phyloP scores from a whole-genome alignment of 441 rosid genomes.

The Populus hybrid region DNA sequence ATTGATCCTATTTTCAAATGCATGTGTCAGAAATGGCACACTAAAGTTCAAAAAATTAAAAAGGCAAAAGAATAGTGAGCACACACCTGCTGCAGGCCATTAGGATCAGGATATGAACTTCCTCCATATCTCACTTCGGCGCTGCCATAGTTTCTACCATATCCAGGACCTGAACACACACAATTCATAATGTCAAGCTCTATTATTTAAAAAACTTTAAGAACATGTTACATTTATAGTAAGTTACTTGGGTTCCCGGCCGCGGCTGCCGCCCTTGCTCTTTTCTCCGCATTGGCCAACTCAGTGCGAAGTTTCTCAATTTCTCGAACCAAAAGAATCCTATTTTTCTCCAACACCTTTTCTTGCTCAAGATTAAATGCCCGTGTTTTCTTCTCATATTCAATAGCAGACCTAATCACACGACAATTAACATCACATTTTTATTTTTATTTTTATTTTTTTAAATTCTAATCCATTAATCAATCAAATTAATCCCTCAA shows the following conservation, averaged over 20 bases:
- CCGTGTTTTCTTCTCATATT: conserved; percentile 63
- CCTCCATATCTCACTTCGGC: conserved; percentile 34
- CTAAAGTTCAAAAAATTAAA: not conserved
- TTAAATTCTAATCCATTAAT: not conserved
- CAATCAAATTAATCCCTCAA: not conserved
- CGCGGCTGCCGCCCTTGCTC: conserved; percentile 40
- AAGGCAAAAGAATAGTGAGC: not conserved
- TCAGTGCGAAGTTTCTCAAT: conserved; percentile 48
- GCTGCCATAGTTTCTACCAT: conserved; percentile 43
- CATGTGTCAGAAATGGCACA: not conserved
- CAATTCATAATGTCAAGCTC: conserved; percentile 4
- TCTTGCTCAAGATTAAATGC: conserved; percentile 63
- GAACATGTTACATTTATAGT: not conserved
- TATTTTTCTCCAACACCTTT: conserved; percentile 59
- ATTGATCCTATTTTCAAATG: not conserved
- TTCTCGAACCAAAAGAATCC: conserved; percentile 41
- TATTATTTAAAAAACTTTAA: not conserved
- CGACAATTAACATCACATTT: not conserved
- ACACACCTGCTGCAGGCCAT: conserved; percentile 46
- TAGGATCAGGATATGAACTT: conserved; percentile 30
- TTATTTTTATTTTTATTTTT: not conserved
- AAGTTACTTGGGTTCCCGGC: conserved; percentile 46
- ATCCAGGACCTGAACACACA: conserved; percentile 36
- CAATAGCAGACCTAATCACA: conserved; percentile 63
- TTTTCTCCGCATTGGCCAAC: conserved; percentile 45